Evolutionary conservation across 139 green algal genomes (phyloP), one percentile per base, ranked within the genome.

Genomic region (Gonium pectorale): DNA sequence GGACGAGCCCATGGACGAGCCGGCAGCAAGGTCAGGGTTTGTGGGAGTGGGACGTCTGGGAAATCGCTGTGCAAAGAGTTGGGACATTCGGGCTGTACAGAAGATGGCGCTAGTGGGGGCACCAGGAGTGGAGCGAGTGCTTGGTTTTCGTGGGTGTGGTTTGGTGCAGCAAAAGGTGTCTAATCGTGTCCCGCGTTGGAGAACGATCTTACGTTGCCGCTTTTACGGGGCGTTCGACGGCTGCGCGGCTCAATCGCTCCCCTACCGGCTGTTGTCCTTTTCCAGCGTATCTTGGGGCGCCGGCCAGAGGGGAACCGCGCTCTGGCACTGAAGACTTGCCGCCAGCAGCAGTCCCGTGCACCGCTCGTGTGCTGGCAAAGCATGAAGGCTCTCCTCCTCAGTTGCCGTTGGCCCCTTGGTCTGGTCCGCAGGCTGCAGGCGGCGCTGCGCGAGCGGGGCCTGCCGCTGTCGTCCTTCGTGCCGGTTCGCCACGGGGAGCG

Each of bases 1-100:
- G 2, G 60, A 81, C 35, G 89, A 97, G 79, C 54, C 94, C 5
- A 67, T 96, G 71, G 93, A 97, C 79, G 94, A 95, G 59, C 94
- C 94, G 17, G 85, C 88, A 31, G 59, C 43, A 40, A 78, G n/a
- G 59, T 77, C 5, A 22, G 62, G 1, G 1, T 5, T 19, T 9
- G 31, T 5, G 62, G 29, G 62, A n/a, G 31, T 11, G 29, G 60
- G 60, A 26, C 13, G 49, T 56, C 17, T 26, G 49, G 49, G 49
- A 26, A 56, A n/a, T n/a, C n/a, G 49, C 13, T 13, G 13, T 13
- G 49, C 49, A 13, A 26, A 13, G 49, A 56, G 17, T 56, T 56
- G 49, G 49, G 49, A n/a, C n/a, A n/a, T 56, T 56, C 49, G 17
- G 49, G 49, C 17, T 17, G n/a, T n/a, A 56, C 49, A 56, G 13